Percentiles rank a stretch among this genome's conserved stretches.
These are phyloP conservation scores for Globisporangium nodosum DNA, from an alignment of 352 stramenopile species.

Conservation along the genomic window DNA sequence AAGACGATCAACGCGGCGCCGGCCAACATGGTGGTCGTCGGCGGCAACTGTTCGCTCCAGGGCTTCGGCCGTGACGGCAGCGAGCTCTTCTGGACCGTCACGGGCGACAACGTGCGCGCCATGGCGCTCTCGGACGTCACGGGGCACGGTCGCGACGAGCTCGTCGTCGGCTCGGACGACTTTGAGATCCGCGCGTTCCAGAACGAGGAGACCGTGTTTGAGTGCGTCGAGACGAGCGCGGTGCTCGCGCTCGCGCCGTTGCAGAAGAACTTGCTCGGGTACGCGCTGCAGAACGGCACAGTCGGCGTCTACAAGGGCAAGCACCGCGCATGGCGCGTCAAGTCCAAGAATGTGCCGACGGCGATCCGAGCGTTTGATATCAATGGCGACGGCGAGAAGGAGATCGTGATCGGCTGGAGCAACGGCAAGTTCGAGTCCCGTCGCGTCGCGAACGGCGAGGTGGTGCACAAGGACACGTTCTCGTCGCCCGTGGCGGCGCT, in stretches of 20 bases:
- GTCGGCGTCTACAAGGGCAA: constrained; percentile 91
- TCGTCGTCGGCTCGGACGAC: constrained; percentile 89
- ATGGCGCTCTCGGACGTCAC: constrained; percentile 73
- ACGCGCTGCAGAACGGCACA: constrained; percentile 88
- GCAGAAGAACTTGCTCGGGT: constrained; percentile 72
- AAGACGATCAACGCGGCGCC: constrained; percentile 22
- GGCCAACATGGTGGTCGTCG: constrained; percentile 82
- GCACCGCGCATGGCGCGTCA: constrained; percentile 87
- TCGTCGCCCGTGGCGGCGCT: constrained; percentile 53
- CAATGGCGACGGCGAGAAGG: constrained; percentile 84
- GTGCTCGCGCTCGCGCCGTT: constrained; percentile 74
- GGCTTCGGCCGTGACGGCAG: constrained; percentile 77
- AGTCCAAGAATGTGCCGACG: constrained; percentile 84
- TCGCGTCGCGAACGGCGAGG: constrained; percentile 68
- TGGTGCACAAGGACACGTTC: constrained; percentile 82
- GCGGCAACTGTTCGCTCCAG: constrained; percentile 90
- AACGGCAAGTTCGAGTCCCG: constrained; percentile 86
- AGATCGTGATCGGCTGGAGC: constrained; percentile 89
- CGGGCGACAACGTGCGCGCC: constrained; percentile 86
- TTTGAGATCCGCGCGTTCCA: constrained; percentile 89
- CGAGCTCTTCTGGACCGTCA: constrained; percentile 91
- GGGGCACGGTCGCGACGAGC: constrained; percentile 57
- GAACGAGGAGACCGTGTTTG: constrained; percentile 83
- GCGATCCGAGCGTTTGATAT: constrained; percentile 88
- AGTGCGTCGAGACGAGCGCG: constrained; percentile 84